A percentile compares a stretch with the other conserved stretches of the same genome.
Conservation (phyloP, 192 early-diverging fungal species). For the Entomortierella chlamydospora region DNA sequence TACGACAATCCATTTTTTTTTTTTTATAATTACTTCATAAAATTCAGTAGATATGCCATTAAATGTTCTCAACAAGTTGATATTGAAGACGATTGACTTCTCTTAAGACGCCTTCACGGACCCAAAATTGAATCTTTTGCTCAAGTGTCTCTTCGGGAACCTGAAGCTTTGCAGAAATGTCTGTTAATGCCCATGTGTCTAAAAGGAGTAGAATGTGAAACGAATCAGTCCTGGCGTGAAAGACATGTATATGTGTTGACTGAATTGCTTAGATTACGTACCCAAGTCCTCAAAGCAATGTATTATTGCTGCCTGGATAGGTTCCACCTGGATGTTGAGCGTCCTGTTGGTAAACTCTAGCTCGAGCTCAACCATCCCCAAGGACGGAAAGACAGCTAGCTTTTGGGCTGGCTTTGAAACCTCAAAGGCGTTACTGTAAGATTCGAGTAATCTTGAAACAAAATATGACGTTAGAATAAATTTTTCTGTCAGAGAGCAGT, state of each 20-base stretch:
- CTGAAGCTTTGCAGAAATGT: slow-evolving; percentile 12
- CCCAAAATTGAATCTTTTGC: slow-evolving; percentile 28
- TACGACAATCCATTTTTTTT: too few relatives aligned
- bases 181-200: slow-evolving; percentile 27
- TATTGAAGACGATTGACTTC: slow-evolving; percentile 28
- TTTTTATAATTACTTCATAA: too few relatives aligned
- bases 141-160: slow-evolving; percentile 18
- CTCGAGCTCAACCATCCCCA: slow-evolving; percentile 66
- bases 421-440: slow-evolving; percentile 61
- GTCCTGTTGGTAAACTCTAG: slow-evolving; percentile 66
- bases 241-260: not conserved
- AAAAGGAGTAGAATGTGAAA: too few relatives aligned
- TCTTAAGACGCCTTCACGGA: slow-evolving; percentile 23
- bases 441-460: slow-evolving; percentile 42
- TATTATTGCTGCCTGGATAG: slow-evolving; percentile 67
- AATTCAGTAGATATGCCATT: not conserved
- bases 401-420: slow-evolving; percentile 67
- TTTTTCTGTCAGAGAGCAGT: too few relatives aligned
- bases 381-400: slow-evolving; percentile 64
- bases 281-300: slow-evolving; percentile 52
- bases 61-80: slow-evolving; percentile 17
- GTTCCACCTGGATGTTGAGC: slow-evolving; percentile 60
- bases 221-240: too few relatives aligned
- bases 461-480: not conserved
- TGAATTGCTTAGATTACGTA: slow-evolving; percentile 1